These are phyloP conservation scores for Protea cynaroides DNA, from an alignment of 164 flowering plant genomes.

Conservation along the genomic window DNA sequence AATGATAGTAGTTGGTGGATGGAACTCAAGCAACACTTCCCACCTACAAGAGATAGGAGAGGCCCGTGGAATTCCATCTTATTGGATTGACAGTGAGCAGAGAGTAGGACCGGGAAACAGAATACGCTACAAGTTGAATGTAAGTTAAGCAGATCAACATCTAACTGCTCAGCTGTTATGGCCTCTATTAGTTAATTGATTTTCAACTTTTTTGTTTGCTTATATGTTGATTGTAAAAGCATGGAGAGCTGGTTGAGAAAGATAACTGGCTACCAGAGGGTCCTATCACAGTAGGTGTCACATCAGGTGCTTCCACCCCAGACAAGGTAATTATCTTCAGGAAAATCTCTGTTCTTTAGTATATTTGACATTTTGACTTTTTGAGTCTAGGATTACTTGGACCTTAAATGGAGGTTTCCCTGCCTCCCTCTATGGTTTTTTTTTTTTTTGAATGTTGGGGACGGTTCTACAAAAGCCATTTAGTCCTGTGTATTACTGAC, in stretches of 20 bases:
- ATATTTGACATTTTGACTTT: no score
- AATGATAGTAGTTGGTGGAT: conserved; percentile 86
- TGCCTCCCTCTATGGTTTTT: no score
- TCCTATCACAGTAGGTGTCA: conserved; percentile 81
- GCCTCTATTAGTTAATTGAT: not conserved
- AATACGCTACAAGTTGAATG: conserved; percentile 70
- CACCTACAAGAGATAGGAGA: conserved; percentile 97
- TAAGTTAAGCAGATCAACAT: conserved; percentile 22
- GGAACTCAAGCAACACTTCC: conserved; percentile 97
- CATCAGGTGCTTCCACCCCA: conserved; percentile 98
- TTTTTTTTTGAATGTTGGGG: no score
- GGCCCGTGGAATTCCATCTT: conserved; percentile 82
- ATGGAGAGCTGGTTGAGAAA: conserved; percentile 89
- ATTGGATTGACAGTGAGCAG: conserved; percentile 86
- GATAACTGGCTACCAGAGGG: conserved; percentile 87
- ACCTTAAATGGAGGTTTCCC: no score
- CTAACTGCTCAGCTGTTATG: not conserved
- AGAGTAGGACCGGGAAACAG: conserved; percentile 94
- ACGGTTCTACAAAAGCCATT: no score
- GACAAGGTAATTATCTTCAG: conserved; percentile 61
- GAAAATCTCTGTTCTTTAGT: no score
- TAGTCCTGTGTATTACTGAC: no score
- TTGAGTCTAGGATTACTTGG: no score
- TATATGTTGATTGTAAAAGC: conserved; percentile 31
- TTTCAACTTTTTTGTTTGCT: not conserved